Conservation (phyloP, 805 yeast species). For the Kazachstania viticola region DNA sequence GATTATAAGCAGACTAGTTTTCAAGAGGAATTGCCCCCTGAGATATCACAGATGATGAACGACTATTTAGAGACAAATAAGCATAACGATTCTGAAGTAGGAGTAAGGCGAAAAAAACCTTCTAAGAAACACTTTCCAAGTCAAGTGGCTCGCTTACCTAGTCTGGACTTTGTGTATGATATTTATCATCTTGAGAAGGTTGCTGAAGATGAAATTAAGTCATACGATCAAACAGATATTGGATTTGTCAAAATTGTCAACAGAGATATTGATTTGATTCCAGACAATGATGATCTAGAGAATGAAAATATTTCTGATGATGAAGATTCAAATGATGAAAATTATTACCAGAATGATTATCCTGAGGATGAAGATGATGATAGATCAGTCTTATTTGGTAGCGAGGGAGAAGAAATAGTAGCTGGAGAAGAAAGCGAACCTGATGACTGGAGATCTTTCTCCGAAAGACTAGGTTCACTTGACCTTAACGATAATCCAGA, state of each 20-base stretch:
- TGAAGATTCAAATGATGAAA: conserved; percentile 85
- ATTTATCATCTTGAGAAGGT: conserved; percentile 62
- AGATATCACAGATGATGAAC: conserved; percentile 64
- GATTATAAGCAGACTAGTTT: conserved; percentile 5
- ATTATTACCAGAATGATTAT: conserved; percentile 82
- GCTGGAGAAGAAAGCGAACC: conserved; percentile 22
- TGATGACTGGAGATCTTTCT: conserved; percentile 1
- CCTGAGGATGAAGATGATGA: conserved; percentile 86
- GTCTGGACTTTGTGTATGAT: conserved; percentile 81
- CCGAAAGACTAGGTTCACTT: conserved; percentile 1
- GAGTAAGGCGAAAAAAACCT: conserved; percentile 15
- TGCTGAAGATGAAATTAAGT: conserved; percentile 39
- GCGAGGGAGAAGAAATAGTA: conserved; percentile 28
- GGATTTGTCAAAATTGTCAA: conserved; percentile 35
- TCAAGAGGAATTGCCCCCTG: conserved; percentile 37
- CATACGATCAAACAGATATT: conserved; percentile 24
- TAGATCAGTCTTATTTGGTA: conserved; percentile 27
- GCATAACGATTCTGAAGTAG: conserved; percentile 8
- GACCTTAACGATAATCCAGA: no score
- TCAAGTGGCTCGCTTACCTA: conserved; percentile 11
- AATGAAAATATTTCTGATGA: conserved; percentile 48
- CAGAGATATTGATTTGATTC: conserved; percentile 26
- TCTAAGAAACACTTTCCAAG: conserved; percentile 14
- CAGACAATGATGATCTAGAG: conserved; percentile 29
- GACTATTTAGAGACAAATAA: conserved; percentile 39